Evolutionary conservation across 2,329 filamentous ascomycete species (phyloP).

Genomic region (Knufia petricola): DNA sequence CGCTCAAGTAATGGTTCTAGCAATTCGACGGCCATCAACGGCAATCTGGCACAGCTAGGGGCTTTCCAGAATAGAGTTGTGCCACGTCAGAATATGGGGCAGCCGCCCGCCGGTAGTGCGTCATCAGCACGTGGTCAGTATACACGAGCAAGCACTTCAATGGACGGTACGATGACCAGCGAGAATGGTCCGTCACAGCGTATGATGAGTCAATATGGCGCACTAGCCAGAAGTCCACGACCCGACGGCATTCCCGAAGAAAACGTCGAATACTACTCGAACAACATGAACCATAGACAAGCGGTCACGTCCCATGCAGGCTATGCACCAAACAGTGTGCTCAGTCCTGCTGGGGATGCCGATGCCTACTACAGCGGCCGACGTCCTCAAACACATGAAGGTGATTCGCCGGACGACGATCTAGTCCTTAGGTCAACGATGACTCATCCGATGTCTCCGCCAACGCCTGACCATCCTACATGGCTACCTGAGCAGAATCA

Average conservation of each 20-base stretch:
- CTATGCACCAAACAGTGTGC: neutral
- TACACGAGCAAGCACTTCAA: slow-evolving; percentile 2
- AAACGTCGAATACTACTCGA: neutral
- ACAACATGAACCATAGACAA: neutral
- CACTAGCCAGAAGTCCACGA: neutral
- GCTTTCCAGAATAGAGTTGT: neutral
- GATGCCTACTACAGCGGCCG: slow-evolving; percentile 9
- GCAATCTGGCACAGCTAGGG: slow-evolving; percentile 7
- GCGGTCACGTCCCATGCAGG: neutral
- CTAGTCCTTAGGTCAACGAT: neutral
- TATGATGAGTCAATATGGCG: slow-evolving; percentile 3
- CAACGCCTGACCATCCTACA: slow-evolving; percentile 7
- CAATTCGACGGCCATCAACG: slow-evolving; percentile 3
- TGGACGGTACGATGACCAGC: slow-evolving; percentile 6
- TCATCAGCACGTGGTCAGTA: neutral
- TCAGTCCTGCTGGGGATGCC: neutral
- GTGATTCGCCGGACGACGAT: neutral
- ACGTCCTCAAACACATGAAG: slow-evolving; percentile 15
- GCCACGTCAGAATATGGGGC: neutral
- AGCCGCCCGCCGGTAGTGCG: neutral
- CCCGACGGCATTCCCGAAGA: slow-evolving; percentile 6
- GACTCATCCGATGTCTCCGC: slow-evolving; percentile 11
- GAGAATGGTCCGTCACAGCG: slow-evolving; percentile 1
- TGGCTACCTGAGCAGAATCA: slow-evolving; percentile 1
- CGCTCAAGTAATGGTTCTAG: slow-evolving; percentile 1